Percentiles rank a stretch among this genome's conserved stretches.
Evolutionary conservation across 805 yeast genomes (phyloP).

Genomic region (Candida verbasci): DNA sequence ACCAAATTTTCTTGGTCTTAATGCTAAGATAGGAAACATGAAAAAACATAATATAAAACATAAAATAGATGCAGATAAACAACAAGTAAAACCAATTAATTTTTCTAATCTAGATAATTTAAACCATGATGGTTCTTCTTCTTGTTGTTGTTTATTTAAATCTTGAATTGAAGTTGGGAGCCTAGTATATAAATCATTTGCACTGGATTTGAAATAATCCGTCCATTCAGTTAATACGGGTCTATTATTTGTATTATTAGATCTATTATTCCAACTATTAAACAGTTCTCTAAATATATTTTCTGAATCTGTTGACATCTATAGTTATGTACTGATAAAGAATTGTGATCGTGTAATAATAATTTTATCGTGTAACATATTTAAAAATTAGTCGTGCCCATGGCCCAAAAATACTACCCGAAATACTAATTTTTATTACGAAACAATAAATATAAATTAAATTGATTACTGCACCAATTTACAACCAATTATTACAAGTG

Average conservation of each 20-base stretch:
- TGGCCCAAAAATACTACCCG: too few species aligned
- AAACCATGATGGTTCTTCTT: conserved; percentile 76
- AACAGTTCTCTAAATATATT: conserved; percentile 31
- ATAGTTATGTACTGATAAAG: too few species aligned
- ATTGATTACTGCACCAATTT: too few species aligned
- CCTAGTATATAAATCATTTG: conserved; percentile 57
- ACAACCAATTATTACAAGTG: too few species aligned
- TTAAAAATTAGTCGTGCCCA: too few species aligned
- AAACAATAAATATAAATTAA: too few species aligned
- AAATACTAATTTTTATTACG: too few species aligned
- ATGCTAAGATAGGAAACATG: conserved; percentile 81
- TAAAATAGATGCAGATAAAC: conserved; percentile 69
- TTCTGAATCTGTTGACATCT: conserved; percentile 25
- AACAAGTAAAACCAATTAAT: conserved; percentile 68
- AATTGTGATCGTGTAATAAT: too few species aligned
- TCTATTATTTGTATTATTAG: conserved; percentile 9
- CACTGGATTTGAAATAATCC: conserved; percentile 37
- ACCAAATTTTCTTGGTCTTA: conserved; percentile 90
- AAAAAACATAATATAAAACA: conserved; percentile 82
- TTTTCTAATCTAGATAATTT: conserved; percentile 74
- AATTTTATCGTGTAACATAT: too few species aligned
- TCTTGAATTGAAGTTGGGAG: conserved; percentile 45
- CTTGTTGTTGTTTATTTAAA: conserved; percentile 31
- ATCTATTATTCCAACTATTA: conserved; percentile 23
- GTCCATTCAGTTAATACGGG: conserved; percentile 40